Conservation (phyloP, 2,329 filamentous ascomycete species). For the Diplodia sapinea region DNA sequence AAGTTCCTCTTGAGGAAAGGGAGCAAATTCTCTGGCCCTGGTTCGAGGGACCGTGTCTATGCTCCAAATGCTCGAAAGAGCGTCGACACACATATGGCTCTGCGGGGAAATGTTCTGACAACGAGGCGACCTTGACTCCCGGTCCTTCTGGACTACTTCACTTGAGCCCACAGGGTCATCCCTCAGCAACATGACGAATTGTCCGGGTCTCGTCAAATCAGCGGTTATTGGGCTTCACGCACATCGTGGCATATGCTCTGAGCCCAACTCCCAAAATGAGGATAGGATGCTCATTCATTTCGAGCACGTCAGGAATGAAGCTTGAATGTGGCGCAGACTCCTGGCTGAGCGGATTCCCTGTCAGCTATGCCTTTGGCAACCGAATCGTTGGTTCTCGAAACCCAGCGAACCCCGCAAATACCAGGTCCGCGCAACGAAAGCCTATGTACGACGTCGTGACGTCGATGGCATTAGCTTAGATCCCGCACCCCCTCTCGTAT, state of each 20-base stretch:
- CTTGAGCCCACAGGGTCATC: neutral
- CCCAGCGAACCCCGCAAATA: neutral
- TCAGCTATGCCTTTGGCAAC: neutral
- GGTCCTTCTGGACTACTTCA: neutral
- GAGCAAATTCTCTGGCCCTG: conserved; percentile 34
- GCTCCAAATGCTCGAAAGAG: conserved; percentile 32
- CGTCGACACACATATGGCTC: neutral
- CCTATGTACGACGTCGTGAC: neutral
- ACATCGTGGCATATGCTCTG: too few relatives aligned
- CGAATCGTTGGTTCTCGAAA: conserved; percentile 6
- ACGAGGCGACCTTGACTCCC: neutral
- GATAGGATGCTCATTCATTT: neutral
- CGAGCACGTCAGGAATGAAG: too few relatives aligned
- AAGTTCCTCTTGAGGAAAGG: conserved; percentile 26
- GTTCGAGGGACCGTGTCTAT: conserved; percentile 34
- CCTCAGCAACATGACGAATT: neutral
- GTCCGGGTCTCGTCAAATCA: neutral
- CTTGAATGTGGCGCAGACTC: neutral
- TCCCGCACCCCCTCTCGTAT: neutral
- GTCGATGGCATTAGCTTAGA: neutral
- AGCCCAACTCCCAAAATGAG: neutral
- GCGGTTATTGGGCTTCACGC: neutral
- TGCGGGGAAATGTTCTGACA: neutral
- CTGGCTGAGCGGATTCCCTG: neutral
- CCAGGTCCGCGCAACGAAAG: neutral